Base-by-base conservation (phyloP, 177 flowering plant species). In the Tripterygium wilfordii region DNA sequence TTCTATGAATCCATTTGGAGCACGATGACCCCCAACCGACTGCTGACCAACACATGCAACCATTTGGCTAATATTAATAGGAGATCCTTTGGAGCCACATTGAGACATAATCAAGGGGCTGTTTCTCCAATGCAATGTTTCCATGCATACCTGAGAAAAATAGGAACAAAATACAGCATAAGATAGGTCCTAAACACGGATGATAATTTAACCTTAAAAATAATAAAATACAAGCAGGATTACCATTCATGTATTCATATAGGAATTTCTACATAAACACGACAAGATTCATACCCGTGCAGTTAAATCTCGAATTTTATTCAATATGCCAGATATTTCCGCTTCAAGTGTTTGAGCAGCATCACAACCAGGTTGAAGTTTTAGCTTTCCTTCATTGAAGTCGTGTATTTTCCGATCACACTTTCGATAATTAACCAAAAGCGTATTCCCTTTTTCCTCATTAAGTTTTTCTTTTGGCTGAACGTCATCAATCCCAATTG, bases 41-140 rank as follows among this genome's bases (percentile, higher is more conserved):
- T 94, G 99, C 68, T 94, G 97, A 44, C 99, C 97, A 54, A 94
- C 99, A 73, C 97, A 94, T 14, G 91, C 96, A 77, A 94, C 60
- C 99, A 94, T 94, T 57, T 94, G 99, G 49, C 95, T 79, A n/a
- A 94, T 94, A 70, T 89, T 94, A 50, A 82, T 83, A 35, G 83
- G 79, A 48, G 99, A 94, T 50, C 99, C 99, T 69, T 94, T 94
- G 38, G 99, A 94, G 54, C 99, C 99, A 76, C 99, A 94, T 19
- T 85, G 95, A 23, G 92, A 83, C 99, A 89, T 94, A 45, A 94
- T 94, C 67, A 94, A 69, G 24, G 97, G 99, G 63, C 97, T 90
- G 53, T 94, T 94, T 68, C 96, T 79, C 97, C 97, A 89, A 56
- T 83, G 86, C 38, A 94, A 62, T 44, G 58, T 59, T 32, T 61